Evolutionary conservation across 106 monocot species (phyloP).

Genomic region (Phalaenopsis aphrodite): DNA sequence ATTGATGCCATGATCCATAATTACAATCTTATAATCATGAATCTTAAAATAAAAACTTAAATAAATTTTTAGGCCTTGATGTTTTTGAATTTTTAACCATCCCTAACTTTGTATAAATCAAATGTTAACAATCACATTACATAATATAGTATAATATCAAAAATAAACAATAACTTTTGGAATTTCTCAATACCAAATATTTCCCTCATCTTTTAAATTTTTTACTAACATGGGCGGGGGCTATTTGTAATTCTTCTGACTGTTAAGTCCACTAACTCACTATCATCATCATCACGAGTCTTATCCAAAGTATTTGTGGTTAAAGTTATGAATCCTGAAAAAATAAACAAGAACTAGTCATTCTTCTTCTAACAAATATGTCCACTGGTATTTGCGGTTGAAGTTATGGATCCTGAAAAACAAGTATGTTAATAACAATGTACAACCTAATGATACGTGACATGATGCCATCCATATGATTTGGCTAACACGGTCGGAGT

Average conservation of each 20-base stretch:
- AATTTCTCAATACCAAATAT: background rate
- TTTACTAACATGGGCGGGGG: background rate
- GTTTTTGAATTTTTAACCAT: background rate
- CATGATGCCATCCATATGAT: too few species aligned
- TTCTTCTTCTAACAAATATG: too few species aligned
- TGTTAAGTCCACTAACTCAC: background rate
- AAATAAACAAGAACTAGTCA: background rate
- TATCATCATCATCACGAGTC: background rate
- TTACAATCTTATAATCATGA: too few species aligned
- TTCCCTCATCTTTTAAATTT: background rate
- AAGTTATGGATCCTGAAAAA: background rate
- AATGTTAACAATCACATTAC: background rate
- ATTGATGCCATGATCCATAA: too few species aligned
- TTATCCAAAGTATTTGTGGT: background rate
- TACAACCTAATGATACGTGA: too few species aligned
- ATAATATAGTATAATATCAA: background rate
- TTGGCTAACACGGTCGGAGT: too few species aligned
- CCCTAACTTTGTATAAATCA: background rate
- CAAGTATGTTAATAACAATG: too few species aligned
- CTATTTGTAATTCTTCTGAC: background rate
- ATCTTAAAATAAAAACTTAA: too few species aligned
- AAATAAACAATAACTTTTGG: background rate
- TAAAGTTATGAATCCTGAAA: background rate
- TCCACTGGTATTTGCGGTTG: background rate
- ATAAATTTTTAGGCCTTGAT: background rate